Percentiles rank a stretch among this genome's conserved stretches.
These are phyloP conservation scores for Salisapilia sapeloensis DNA, from an alignment of 352 stramenopile genomes.

Conservation along the genomic window DNA sequence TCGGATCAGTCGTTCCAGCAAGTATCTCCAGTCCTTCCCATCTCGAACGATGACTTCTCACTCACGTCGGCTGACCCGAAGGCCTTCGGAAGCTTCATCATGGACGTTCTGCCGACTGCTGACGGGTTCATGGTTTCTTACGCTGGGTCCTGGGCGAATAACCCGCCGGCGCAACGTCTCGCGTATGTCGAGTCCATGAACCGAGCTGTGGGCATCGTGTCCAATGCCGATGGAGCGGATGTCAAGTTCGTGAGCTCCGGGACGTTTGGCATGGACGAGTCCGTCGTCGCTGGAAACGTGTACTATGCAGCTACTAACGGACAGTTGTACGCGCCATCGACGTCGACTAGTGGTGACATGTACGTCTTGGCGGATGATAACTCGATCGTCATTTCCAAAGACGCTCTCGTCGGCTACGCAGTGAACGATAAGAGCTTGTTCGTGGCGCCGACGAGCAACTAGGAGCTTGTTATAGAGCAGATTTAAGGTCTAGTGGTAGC, in stretches of 20 bases:
- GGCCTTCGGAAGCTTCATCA: constrained; percentile 21
- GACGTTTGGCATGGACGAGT: constrained; percentile 22
- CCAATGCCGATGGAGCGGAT: constrained; percentile 25
- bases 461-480: no score
- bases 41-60: constrained; percentile 59
- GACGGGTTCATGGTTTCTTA: constrained; percentile 38
- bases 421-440: constrained; percentile 38
- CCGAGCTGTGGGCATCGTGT: constrained; percentile 57
- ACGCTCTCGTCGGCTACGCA: constrained; percentile 48
- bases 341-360: constrained; percentile 17
- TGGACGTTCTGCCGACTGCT: constrained; percentile 35
- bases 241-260: constrained; percentile 41
- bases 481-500: no score
- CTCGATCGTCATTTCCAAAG: constrained; percentile 60
- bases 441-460: no score
- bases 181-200: constrained; percentile 48
- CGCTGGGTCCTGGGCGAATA: constrained; percentile 26
- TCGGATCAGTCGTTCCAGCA: constrained; percentile 30
- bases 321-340: constrained; percentile 28
- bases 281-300: constrained; percentile 20
- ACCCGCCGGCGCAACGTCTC: constrained; percentile 49
- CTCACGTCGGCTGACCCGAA: constrained; percentile 31
- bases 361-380: constrained; percentile 55
- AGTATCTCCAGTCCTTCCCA: constrained; percentile 33
- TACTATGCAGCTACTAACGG: constrained; percentile 63